Percentiles rank a stretch among this genome's conserved stretches.
Evolutionary conservation across 768 basidiomycete genomes (phyloP).

Genomic region (Podaxis sp.): DNA sequence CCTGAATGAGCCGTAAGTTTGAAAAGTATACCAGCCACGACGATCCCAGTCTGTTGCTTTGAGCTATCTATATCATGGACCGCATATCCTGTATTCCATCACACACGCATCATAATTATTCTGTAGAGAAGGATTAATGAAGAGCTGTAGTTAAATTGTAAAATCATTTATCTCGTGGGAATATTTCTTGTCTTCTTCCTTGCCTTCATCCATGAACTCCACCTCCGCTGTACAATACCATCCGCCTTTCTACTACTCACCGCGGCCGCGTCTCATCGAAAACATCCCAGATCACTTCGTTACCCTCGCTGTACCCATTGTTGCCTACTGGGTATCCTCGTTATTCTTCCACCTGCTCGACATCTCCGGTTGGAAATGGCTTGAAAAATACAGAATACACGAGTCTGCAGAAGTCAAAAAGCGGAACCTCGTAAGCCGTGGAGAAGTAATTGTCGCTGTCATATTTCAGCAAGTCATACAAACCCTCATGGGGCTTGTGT

Average conservation of each 20-base stretch:
- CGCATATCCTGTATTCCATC: constrained; percentile 14
- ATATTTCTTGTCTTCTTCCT: constrained; percentile 14
- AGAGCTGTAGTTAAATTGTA: constrained; percentile 10
- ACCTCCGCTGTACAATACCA: neutral
- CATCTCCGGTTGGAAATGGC: constrained; percentile 67
- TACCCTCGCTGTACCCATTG: constrained; percentile 69
- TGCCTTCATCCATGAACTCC: constrained; percentile 7
- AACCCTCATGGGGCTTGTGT: constrained; percentile 68
- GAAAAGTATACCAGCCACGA: constrained; percentile 13
- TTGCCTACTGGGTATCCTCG: constrained; percentile 84
- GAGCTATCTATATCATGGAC: constrained; percentile 15
- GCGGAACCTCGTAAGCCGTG: constrained; percentile 71
- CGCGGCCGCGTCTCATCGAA: constrained; percentile 45
- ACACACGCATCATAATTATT: constrained; percentile 9
- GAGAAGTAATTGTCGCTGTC: constrained; percentile 77
- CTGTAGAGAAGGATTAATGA: constrained; percentile 9
- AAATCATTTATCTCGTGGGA: constrained; percentile 13
- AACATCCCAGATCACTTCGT: constrained; percentile 68
- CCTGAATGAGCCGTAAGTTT: constrained; percentile 63
- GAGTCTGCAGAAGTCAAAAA: constrained; percentile 75
- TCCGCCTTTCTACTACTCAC: constrained; percentile 55
- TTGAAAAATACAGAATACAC: constrained; percentile 86
- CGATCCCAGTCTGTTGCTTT: constrained; percentile 1
- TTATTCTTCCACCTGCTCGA: constrained; percentile 83
- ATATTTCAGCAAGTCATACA: constrained; percentile 85